These are phyloP conservation scores for Pseudoturritis turrita DNA, from an alignment of 345 rosid genomes.

Conservation along the genomic window DNA sequence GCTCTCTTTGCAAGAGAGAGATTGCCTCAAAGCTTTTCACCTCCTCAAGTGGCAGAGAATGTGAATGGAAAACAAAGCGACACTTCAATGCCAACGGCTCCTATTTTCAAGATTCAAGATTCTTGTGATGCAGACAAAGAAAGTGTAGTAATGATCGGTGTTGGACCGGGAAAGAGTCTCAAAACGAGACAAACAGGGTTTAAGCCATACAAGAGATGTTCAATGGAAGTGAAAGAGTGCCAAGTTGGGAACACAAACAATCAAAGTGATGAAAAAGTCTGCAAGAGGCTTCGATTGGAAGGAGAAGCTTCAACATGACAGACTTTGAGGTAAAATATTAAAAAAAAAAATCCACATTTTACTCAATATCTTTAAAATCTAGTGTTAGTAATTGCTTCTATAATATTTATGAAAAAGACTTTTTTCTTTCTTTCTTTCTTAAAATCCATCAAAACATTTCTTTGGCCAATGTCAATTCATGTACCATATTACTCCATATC, in stretches of 20 bases:
- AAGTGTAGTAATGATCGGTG: constrained; percentile 50
- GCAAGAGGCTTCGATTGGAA: constrained; percentile 87
- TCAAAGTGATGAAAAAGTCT: constrained; percentile 68
- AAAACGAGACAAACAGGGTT: constrained; percentile 74
- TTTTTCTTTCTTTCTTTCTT: neutral
- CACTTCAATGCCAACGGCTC: constrained; percentile 21
- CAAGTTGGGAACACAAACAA: constrained; percentile 33
- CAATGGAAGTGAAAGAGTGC: constrained; percentile 69
- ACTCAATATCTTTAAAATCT: constrained; percentile 8
- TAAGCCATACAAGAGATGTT: constrained; percentile 94
- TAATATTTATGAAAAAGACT: constrained; percentile 8
- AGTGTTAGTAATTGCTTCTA: constrained; percentile 17
- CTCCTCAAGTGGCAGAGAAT: constrained; percentile 39
- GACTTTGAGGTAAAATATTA: constrained; percentile 24
- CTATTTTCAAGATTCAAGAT: constrained; percentile 37
- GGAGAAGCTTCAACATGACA: constrained; percentile 50
- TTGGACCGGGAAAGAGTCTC: constrained; percentile 44
- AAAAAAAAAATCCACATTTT: neutral
- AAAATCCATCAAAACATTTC: constrained; percentile 25
- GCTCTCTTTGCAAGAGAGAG: constrained; percentile 82
- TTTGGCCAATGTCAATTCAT: constrained; percentile 11
- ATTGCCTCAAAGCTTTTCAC: constrained; percentile 97
- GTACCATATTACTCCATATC: constrained; percentile 16
- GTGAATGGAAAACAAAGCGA: constrained; percentile 29
- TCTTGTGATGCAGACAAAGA: constrained; percentile 44